A percentile compares a stretch with the other conserved stretches of the same genome.
phyloP scores from a whole-genome alignment of 2,329 filamentous ascomycete species.

The Sporothrix curviconia region DNA sequence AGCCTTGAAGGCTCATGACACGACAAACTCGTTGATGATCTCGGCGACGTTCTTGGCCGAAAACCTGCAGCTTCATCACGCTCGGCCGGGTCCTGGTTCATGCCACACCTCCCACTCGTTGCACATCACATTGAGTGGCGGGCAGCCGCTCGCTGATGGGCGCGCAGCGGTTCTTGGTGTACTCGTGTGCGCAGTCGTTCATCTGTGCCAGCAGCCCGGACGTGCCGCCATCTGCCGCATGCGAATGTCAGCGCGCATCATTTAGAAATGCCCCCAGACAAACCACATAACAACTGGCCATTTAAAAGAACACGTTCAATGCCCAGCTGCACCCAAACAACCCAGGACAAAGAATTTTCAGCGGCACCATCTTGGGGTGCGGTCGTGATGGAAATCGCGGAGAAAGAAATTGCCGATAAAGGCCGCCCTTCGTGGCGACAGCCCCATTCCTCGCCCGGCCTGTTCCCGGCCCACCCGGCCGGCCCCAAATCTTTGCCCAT shows the following conservation, averaged over 20 bases:
- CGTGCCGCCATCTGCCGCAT: constrained; percentile 63
- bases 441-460: not conserved
- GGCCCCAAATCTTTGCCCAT: no score
- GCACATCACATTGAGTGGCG: constrained; percentile 65
- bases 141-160: constrained; percentile 58
- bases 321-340: constrained; percentile 53
- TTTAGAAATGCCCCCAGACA: constrained; percentile 61
- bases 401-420: constrained; percentile 40
- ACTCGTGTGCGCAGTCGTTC: constrained; percentile 65
- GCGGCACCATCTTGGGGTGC: constrained; percentile 54
- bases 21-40: constrained; percentile 90
- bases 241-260: constrained; percentile 70
- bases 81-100: constrained; percentile 74
- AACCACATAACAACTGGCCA: constrained; percentile 54
- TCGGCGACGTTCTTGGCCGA: constrained; percentile 83
- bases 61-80: constrained; percentile 71
- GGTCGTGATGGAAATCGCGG: constrained; percentile 48
- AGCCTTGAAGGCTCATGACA: constrained; percentile 76
- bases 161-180: constrained; percentile 67
- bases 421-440: constrained; percentile 28
- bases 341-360: constrained; percentile 51
- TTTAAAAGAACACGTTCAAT: constrained; percentile 61
- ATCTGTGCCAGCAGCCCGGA: constrained; percentile 66
- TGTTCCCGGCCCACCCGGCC: not conserved
- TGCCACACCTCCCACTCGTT: constrained; percentile 79